Evolutionary conservation across 345 rosid species (phyloP), one percentile per base, ranked within the genome.

Genomic region (Trapa incisa): DNA sequence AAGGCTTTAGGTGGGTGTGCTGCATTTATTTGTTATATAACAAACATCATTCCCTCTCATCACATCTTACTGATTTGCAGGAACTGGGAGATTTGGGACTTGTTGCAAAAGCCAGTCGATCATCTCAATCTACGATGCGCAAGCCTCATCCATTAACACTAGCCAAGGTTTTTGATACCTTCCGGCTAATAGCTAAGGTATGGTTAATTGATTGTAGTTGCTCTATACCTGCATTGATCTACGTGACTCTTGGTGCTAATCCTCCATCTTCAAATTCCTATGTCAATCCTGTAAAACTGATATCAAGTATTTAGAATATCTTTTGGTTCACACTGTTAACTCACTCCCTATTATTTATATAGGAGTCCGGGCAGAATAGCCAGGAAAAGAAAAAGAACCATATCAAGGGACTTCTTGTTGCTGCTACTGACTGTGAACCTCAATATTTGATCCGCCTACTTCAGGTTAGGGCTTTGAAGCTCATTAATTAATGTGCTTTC

Each of bases 321-420:
- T 47, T 39, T 70, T 41, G 14, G 37, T 47, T 16, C 22, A 35
- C 61, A 17, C 11, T 7, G 2, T 45, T 75, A 42, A 12, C 10
- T 37, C 57, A 14, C 17, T 71, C 52, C 61, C 53, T 77, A 48
- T 61, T 74, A 33, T 69, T 63, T 74, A 65, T 12, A 50, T 67
- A 94, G 99, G 96, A 94, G 73, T 81, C 84, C 38, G 97, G 99
- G 78, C 92, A 91, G 85, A 97, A 85, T 75, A 94, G 97, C 77
- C 89, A 87, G 71, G 97, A 89, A 67, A 91, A 84, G 88, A 94
- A 94, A 80, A 91, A 84, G 85, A 87, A 89, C 70, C 92, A 80
- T 61, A 91, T 94, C 82, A 91, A 85, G 79, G 83, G 82, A 58
- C 97, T 94, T 76, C 96, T 94, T 76, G 97, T 91, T 75, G 96